Percentiles rank a stretch among this genome's conserved stretches.
These are phyloP conservation scores for Cronartium ribicola DNA, from an alignment of 1,284 basidiomycete genomes.

Conservation along the genomic window DNA sequence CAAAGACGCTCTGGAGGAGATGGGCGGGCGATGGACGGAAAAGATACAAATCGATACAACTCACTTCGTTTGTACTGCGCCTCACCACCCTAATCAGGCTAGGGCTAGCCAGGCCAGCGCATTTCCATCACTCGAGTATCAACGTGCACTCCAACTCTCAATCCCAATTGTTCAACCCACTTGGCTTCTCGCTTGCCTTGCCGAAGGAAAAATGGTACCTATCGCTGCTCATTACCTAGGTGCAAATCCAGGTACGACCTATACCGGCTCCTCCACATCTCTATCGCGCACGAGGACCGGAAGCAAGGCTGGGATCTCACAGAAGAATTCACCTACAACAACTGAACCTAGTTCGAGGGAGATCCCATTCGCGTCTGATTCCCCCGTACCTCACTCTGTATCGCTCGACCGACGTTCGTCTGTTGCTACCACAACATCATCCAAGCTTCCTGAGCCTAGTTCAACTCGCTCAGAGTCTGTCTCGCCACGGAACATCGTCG, in stretches of 20 bases:
- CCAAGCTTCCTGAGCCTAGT: background rate
- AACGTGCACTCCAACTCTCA: slow-evolving; percentile 79
- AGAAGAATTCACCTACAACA: slow-evolving; percentile 9
- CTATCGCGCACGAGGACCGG: slow-evolving; percentile 7
- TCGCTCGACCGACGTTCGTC: background rate
- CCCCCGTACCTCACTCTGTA: background rate
- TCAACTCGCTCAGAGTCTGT: background rate
- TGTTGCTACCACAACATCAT: background rate
- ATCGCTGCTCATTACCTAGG: slow-evolving; percentile 47
- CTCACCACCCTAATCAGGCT: slow-evolving; percentile 59
- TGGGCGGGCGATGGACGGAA: slow-evolving; percentile 81
- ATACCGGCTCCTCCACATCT: background rate
- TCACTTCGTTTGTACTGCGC: slow-evolving; percentile 89
- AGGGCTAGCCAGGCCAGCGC: slow-evolving; percentile 54
- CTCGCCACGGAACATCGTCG: background rate
- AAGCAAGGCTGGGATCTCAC: slow-evolving; percentile 20
- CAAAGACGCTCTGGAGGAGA: slow-evolving; percentile 69
- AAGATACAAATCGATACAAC: slow-evolving; percentile 94
- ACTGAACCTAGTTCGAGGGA: background rate
- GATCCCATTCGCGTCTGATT: background rate
- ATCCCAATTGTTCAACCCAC: slow-evolving; percentile 84
- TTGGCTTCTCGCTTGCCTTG: slow-evolving; percentile 79
- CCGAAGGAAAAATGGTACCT: slow-evolving; percentile 56
- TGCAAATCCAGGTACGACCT: slow-evolving; percentile 13
- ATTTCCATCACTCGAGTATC: slow-evolving; percentile 73